Evolutionary conservation across 1,284 basidiomycete genomes (phyloP).

Genomic region (Ceratobasidium sp.): DNA sequence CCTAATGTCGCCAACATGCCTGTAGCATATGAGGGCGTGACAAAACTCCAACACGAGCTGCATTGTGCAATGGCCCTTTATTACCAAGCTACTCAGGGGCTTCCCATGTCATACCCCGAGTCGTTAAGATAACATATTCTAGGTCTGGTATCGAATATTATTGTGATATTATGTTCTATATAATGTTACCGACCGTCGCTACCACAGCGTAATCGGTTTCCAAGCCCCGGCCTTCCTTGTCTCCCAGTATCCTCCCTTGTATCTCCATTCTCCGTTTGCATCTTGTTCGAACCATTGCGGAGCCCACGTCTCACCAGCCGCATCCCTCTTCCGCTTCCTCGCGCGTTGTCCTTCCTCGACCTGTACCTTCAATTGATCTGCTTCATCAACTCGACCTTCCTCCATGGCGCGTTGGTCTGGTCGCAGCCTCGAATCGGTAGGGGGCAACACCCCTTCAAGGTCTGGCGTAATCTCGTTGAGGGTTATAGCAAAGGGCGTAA

Average conservation of each 20-base stretch:
- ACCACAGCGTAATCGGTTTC: constrained; percentile 33
- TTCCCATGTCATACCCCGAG: constrained; percentile 14
- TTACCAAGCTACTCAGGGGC: constrained; percentile 17
- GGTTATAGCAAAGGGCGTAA: constrained; percentile 80
- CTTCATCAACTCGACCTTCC: constrained; percentile 78
- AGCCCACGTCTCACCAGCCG: constrained; percentile 72
- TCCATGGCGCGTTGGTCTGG: constrained; percentile 91
- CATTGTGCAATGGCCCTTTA: constrained; percentile 26
- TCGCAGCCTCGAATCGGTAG: constrained; percentile 86
- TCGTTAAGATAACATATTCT: background rate
- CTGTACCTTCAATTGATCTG: constrained; percentile 78
- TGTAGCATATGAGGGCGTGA: constrained; percentile 16
- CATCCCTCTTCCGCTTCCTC: constrained; percentile 58
- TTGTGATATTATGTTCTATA: constrained; percentile 6
- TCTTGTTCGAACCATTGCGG: constrained; percentile 74
- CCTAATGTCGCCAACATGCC: constrained; percentile 2
- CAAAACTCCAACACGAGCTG: constrained; percentile 25
- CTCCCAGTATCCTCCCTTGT: constrained; percentile 86
- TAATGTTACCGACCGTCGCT: background rate
- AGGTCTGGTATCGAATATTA: constrained; percentile 19
- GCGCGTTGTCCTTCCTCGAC: constrained; percentile 69
- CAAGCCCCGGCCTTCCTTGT: constrained; percentile 59
- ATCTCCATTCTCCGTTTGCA: constrained; percentile 70
- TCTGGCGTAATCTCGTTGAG: constrained; percentile 84
- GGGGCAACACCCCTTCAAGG: constrained; percentile 73